Evolutionary conservation across 179 eudicot species (phyloP), one percentile per base, ranked within the genome.

Genomic region (Kewa caespitosa): DNA sequence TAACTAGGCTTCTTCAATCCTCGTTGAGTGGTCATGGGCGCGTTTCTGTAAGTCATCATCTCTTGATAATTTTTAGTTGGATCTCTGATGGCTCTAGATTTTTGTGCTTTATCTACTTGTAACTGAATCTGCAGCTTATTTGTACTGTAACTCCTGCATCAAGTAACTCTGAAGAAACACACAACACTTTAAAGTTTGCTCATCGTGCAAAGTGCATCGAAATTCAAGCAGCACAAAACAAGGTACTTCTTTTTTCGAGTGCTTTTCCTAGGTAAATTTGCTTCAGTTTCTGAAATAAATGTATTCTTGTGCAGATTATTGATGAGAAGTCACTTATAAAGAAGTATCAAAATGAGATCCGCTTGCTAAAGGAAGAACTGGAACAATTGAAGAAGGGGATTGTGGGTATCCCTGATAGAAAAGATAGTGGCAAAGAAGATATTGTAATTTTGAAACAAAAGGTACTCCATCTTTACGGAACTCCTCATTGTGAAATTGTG

Each of bases 11-110:
- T 82, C 98, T 96, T 83, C 99, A 96, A 74, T 90, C 98, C 74
- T 96, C 99, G 69, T 84, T 96, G 78, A 91, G 99, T 85, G 99
- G 99, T 74, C 99, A 91, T 82, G 99, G 97, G 20, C 95, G 98
- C 78, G 97, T 96, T 76, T 96, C 99, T 60, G 99, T 96, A 87
- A 88, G 98, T 83, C 72, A 59, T 69, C 41, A 36, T 64, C 27
- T 38, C 32, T 11, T 22, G 25, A 41, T 38, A 17, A 22, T 50
- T 50, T 30, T 62, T 31, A 62, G 22, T 76, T 70, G 20, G 38
- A n/a, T 74, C 74, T 48, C 36, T 30, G 36, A 42, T 67, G 18
- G 17, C 17, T 6, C 4, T 46, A 20, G 38, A 34, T 36, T 17
- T 13, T 62, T 54, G 57, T 72, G 20, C 23, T 34, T 61, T 65